A percentile compares a stretch with the other conserved stretches of the same genome.
phyloP scores from a whole-genome alignment of 2,329 filamentous ascomycete species.

The Cytospora mali region DNA sequence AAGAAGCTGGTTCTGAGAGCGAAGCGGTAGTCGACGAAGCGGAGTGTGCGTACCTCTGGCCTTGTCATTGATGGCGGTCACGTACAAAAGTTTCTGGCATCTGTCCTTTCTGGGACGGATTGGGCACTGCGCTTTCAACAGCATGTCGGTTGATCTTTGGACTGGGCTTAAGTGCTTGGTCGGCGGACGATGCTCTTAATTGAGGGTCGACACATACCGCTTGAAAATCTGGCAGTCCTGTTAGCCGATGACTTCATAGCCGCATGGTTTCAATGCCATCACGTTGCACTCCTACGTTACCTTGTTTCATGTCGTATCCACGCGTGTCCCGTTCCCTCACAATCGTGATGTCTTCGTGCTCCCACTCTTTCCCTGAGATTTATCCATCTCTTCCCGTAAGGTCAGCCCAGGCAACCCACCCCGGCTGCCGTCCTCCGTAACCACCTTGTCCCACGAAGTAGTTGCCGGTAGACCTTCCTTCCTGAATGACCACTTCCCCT shows the following conservation, averaged over 20 bases:
- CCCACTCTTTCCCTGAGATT: slow-evolving; percentile 17
- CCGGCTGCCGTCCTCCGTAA: slow-evolving; percentile 57
- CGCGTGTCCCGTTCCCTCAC: neutral
- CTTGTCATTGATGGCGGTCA: neutral
- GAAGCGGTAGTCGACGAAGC: neutral
- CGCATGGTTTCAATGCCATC: slow-evolving; percentile 22
- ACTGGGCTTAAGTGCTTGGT: slow-evolving; percentile 2
- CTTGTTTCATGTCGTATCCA: neutral
- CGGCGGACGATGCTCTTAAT: slow-evolving; percentile 4
- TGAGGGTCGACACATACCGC: neutral
- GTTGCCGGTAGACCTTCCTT: slow-evolving; percentile 44
- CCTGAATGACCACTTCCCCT: slow-evolving; percentile 66
- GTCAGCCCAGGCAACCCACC: slow-evolving; percentile 51
- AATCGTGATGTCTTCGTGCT: slow-evolving; percentile 7
- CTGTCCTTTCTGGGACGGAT: slow-evolving; percentile 10
- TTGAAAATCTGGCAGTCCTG: slow-evolving; percentile 6
- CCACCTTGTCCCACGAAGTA: slow-evolving; percentile 42
- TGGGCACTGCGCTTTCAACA: slow-evolving; percentile 6
- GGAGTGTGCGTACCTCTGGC: slow-evolving; percentile 2
- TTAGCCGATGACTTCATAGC: slow-evolving; percentile 27
- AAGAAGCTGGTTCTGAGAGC: slow-evolving; percentile 12
- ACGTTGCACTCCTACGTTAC: slow-evolving; percentile 14
- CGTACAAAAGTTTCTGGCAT: slow-evolving; percentile 12
- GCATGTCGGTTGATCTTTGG: neutral
- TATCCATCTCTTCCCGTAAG: slow-evolving; percentile 47